Evolutionary conservation across 257 asterid species (phyloP).

Genomic region (Mentha longifolia): DNA sequence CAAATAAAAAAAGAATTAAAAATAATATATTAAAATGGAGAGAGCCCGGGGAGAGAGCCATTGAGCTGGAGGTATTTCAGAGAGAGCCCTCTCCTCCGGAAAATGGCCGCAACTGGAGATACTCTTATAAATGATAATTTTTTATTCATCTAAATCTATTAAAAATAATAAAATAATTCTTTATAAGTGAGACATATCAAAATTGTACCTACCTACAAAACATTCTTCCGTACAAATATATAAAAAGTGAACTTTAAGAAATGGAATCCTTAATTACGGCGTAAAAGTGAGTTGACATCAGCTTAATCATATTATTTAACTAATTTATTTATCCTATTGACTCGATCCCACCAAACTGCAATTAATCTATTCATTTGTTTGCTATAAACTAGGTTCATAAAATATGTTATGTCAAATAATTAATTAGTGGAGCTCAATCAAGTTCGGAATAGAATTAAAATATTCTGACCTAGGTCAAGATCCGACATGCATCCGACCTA

Average conservation of each 20-base stretch:
- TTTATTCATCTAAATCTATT: no score
- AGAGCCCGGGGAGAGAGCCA: no score
- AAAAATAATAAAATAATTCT: no score
- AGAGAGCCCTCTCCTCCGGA: no score
- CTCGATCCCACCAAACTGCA: slow-evolving; percentile 9
- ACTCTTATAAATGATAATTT: no score
- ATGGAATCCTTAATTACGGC: neutral
- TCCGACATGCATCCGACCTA: neutral
- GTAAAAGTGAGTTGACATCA: slow-evolving; percentile 14
- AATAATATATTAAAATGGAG: no score
- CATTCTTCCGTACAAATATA: neutral
- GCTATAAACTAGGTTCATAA: slow-evolving; percentile 12
- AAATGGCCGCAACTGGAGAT: no score
- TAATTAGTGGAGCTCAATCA: neutral
- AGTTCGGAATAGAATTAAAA: neutral
- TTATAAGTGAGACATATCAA: no score
- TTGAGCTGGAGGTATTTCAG: no score
- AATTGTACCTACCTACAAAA: no score
- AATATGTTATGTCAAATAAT: slow-evolving; percentile 1
- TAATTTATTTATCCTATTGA: neutral
- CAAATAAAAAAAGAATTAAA: no score
- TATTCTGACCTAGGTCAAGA: neutral
- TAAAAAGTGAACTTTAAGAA: neutral
- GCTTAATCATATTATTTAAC: neutral
- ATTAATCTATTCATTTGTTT: neutral